Evolutionary conservation across 345 rosid genomes (phyloP), one percentile per base, ranked within the genome.

Genomic region (Eucalyptus erythrocorys): DNA sequence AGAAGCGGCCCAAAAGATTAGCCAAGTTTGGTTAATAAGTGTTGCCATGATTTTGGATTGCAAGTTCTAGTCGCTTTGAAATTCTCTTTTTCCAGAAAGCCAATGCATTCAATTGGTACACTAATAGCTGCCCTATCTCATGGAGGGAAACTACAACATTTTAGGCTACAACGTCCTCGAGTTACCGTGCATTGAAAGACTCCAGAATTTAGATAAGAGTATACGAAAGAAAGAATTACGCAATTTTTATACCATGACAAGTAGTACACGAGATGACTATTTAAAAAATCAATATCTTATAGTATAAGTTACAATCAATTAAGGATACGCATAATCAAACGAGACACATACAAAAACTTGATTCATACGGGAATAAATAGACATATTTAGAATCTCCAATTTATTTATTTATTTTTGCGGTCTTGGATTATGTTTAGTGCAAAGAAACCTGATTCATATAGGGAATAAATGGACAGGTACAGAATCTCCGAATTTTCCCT

Each of bases 281-380:
- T 37, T 10, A 19, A n/a, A 19, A n/a, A 76, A 76, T 17, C 5
- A 22, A 76, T 7, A 76, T 37, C 4, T 76, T 1, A 2, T 19
- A 8, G 1, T 37, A 76, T 37, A 16, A 76, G 10, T 32, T 34
- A 68, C 3, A 32, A 4, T 68, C 24, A 8, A 68, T 16, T 19
- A n/a, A 15, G 3, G 6, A 66, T 15, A 9, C 1, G 2, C 21
- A 16, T 2, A 1, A 68, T 34, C 11, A 34, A 32, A 34, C 0
- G 0, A 16, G 42, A 68, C 8, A 16, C 6, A 49, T 49, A 49
- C 0, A 15, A 0, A 49, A 49, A 49, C 51, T 0, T 2, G 19
- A 49, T 5, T 49, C 51, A 49, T 2, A 50, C 6, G 4, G 22
- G 47, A 43, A 43, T 43, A 43, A 43, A 8, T 43, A 10, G 47